Evolutionary conservation across 257 asterid species (phyloP).

Genomic region (Linderniella brevidens): DNA sequence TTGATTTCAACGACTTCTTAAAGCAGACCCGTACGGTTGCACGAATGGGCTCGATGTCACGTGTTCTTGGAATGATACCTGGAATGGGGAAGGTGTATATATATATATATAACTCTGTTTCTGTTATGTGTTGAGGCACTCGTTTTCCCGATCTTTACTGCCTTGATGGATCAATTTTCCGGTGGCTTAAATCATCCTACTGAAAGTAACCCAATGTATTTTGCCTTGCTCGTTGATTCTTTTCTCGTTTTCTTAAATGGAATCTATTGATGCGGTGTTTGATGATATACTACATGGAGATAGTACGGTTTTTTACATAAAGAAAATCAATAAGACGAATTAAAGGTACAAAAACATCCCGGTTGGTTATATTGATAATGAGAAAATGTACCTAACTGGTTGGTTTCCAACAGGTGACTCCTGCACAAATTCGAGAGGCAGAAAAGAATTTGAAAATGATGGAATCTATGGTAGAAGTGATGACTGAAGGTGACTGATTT

Average conservation of each 20-base stretch:
- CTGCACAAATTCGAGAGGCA: conserved; percentile 96
- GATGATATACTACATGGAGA: conserved; percentile 5
- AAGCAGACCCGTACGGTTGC: conserved; percentile 96
- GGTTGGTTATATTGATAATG: no score
- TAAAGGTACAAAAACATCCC: no score
- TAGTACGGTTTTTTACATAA: conserved; percentile 1
- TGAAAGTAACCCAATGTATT: no score
- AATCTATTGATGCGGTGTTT: neutral
- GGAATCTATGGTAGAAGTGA: conserved; percentile 94
- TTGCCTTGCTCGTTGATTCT: no score
- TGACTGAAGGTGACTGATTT: conserved; percentile 70
- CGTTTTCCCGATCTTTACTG: neutral
- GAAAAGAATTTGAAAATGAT: conserved; percentile 69
- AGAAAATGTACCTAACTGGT: conserved; percentile 4
- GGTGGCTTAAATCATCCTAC: no score
- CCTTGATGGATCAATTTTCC: neutral
- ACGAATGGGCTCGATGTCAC: conserved; percentile 95
- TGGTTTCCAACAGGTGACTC: conserved; percentile 56
- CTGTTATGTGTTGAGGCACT: neutral
- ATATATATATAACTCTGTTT: conserved; percentile 6
- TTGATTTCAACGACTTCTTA: conserved; percentile 90
- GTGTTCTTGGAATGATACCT: conserved; percentile 94
- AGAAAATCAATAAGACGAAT: no score
- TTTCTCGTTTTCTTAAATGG: no score
- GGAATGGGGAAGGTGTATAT: conserved; percentile 96